Base-by-base conservation (phyloP, 192 early-diverging fungal species). In the Backusella westeae region DNA sequence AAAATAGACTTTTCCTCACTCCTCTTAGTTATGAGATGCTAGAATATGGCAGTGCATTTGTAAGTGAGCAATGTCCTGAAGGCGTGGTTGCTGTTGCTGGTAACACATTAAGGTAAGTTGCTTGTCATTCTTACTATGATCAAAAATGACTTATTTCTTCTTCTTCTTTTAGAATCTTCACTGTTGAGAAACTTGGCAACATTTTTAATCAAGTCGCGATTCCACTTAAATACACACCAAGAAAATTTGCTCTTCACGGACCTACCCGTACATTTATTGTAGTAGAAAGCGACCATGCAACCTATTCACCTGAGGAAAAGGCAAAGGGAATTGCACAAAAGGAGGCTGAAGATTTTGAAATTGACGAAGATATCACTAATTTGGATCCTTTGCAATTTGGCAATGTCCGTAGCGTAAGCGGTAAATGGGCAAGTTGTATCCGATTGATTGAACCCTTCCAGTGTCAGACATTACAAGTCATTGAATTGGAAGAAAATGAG, bases 11-110 rank as follows among this genome's bases (percentile, higher is more conserved):
- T 32, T 90, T 91, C 59, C 78, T 95, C 9, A 91, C 92, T 14
- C 97, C 97, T n/a, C 84, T 99, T 21, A 88, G 91, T 34, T 96
- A 96, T 77, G 94, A 97, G 34, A 80, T 87, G 44, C 80, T 99
- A 17, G 95, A 96, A 82, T 94, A 85, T 84, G 97, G 94, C 17
- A 84, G 92, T 6, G 88, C 88, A 6, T 96, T 99, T 74, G 86
- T 84, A 44, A 94, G 94, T 10, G 94, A 95, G 56, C 94, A 94
- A 79, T 95, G 93, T 65, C 87, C 91, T 1, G 96, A 96, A 77
- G 96, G 95, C 12, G 86, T 99, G 23, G 98, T 96, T 1, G 91
- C 93, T 4, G 90, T 99, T 72, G 86, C 93, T 1, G 93, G 91
- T 21, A 96, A 94, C 56, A 94, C 94, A 12, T 85, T 99, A 34